Percentiles rank a stretch among this genome's conserved stretches.
Evolutionary conservation across 441 rosid species (phyloP).

Genomic region (Rhodomyrtus psidioides): DNA sequence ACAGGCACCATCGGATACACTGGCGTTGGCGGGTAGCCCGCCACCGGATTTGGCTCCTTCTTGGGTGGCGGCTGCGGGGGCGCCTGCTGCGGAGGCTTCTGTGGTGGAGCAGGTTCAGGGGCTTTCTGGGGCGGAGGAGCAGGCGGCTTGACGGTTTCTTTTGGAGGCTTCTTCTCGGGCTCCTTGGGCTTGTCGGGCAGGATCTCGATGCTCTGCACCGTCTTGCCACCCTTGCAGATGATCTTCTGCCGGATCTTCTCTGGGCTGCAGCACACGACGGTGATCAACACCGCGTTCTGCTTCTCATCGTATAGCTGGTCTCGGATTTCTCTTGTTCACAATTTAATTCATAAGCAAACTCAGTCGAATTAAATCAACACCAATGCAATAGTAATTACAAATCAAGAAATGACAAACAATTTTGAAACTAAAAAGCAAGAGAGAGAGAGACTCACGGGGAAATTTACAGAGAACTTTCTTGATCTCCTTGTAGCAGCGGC

Average conservation of each 20-base stretch:
- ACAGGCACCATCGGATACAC: neutral
- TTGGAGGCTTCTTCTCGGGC: conserved; percentile 1
- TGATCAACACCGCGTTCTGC: conserved; percentile 1
- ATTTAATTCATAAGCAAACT: neutral
- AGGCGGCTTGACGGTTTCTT: neutral
- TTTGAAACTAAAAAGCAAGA: no score
- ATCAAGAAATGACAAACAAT: neutral
- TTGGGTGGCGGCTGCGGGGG: neutral
- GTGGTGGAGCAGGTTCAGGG: no score
- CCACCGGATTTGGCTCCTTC: neutral
- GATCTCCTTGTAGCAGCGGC: conserved; percentile 6
- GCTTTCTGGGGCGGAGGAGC: no score
- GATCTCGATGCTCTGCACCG: neutral
- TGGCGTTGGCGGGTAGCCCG: neutral
- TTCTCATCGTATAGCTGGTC: conserved; percentile 1
- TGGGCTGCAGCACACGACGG: conserved; percentile 10
- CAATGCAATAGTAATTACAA: neutral
- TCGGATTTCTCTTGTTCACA: neutral
- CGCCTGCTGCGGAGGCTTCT: no score
- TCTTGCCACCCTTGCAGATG: neutral
- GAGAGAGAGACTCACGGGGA: neutral
- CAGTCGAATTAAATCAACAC: neutral
- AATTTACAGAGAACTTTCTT: neutral
- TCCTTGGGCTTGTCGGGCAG: neutral
- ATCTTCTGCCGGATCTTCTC: conserved; percentile 1